A percentile compares a stretch with the other conserved stretches of the same genome.
Conservation (phyloP, 441 rosid species). For the Daphne laureola region DNA sequence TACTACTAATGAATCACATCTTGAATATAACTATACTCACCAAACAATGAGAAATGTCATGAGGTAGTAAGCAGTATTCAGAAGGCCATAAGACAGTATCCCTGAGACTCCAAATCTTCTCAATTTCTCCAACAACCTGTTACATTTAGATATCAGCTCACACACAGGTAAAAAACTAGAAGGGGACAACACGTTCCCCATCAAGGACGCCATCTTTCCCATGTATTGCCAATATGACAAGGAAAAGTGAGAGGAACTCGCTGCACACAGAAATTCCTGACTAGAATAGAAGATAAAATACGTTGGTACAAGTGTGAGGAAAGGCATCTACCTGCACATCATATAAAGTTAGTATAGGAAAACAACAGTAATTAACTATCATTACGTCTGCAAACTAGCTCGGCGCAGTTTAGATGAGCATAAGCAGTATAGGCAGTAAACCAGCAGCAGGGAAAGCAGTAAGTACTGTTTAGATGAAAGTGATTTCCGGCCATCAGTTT, state of each 20-base stretch:
- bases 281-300: too few species aligned
- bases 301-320: too few species aligned
- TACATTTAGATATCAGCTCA: slow-evolving; percentile 4
- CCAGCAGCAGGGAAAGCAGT: slow-evolving; percentile 16
- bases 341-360: slow-evolving; percentile 1
- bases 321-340: neutral
- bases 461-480: slow-evolving; percentile 47
- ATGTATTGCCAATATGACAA: too few species aligned
- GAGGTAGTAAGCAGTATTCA: slow-evolving; percentile 77
- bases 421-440: neutral
- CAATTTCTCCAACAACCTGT: slow-evolving; percentile 55
- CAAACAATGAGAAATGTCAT: slow-evolving; percentile 74
- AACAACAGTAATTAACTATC: neutral
- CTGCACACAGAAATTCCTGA: too few species aligned
- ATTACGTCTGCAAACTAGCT: neutral
- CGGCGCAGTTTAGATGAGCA: neutral
- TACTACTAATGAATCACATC: too few species aligned
- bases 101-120: slow-evolving; percentile 85
- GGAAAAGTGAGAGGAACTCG: too few species aligned
- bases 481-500: slow-evolving; percentile 14
- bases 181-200: too few species aligned
- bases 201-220: too few species aligned
- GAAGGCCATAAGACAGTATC: slow-evolving; percentile 68
- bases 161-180: neutral
- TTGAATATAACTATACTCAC: slow-evolving; percentile 32